Evolutionary conservation across 768 basidiomycete species (phyloP).

Genomic region (Roridomyces roridus): DNA sequence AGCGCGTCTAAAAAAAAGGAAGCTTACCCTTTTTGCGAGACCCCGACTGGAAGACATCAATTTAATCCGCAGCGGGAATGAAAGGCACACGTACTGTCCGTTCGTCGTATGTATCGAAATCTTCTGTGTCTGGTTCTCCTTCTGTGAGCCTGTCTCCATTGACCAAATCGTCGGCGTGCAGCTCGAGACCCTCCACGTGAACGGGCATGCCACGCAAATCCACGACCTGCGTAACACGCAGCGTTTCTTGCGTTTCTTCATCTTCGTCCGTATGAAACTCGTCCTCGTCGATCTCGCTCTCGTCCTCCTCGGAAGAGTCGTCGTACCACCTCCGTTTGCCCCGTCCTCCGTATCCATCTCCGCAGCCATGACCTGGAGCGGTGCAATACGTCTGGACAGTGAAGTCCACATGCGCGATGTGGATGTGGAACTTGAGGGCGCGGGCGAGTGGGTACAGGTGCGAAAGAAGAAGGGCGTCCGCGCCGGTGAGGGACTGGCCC

Average conservation of each 20-base stretch:
- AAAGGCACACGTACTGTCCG: slow-evolving; percentile 8
- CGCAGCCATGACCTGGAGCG: slow-evolving; percentile 1
- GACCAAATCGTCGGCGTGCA: background rate
- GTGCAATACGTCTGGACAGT: background rate
- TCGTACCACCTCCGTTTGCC: background rate
- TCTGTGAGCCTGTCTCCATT: slow-evolving; percentile 13
- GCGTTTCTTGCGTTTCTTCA: background rate
- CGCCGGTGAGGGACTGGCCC: slow-evolving; percentile 16
- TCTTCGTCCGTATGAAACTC: too few species aligned
- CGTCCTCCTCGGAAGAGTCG: background rate
- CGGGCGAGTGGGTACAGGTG: slow-evolving; percentile 22
- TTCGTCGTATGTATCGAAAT: background rate
- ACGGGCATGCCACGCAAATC: slow-evolving; percentile 13
- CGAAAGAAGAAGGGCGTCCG: slow-evolving; percentile 22
- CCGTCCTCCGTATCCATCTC: background rate
- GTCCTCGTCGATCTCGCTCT: slow-evolving; percentile 9
- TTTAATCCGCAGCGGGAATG: background rate
- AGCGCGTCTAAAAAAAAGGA: background rate
- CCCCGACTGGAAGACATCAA: too few species aligned
- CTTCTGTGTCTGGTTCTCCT: background rate
- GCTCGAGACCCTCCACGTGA: background rate
- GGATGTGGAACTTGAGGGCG: slow-evolving; percentile 20
- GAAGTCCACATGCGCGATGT: slow-evolving; percentile 12
- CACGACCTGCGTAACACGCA: background rate
- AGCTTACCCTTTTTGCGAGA: too few species aligned